Conservation (phyloP, 192 early-diverging fungal genomes). For the Coemansia sp. region DNA sequence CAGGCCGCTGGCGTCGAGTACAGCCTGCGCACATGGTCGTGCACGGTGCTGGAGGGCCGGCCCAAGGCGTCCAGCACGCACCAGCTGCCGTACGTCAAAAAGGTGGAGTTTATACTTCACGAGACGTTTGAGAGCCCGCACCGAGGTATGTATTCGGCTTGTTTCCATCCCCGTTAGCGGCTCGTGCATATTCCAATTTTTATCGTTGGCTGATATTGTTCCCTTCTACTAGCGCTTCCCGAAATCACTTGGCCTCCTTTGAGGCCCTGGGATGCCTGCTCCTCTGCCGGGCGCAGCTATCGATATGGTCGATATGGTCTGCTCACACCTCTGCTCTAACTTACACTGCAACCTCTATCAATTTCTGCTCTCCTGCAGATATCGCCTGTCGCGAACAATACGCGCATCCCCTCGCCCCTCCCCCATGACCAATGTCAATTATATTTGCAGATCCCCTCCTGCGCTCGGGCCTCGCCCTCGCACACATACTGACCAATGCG, state of each 20-base stretch:
- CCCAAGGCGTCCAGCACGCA: conserved; percentile 12
- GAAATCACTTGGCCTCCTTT: neutral
- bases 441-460: neutral
- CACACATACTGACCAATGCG: neutral
- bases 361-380: neutral
- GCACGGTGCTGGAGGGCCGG: conserved; percentile 45
- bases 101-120: conserved; percentile 55
- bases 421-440: conserved; percentile 3
- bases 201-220: neutral
- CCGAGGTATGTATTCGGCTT: conserved; percentile 35
- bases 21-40: conserved; percentile 46
- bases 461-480: neutral
- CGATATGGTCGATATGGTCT: neutral
- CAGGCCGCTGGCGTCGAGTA: conserved; percentile 39
- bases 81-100: conserved; percentile 45
- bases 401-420: neutral
- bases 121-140: conserved; percentile 43
- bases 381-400: neutral
- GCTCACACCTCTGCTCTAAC: neutral
- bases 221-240: neutral
- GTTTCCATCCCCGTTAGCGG: neutral
- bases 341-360: neutral
- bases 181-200: neutral
- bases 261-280: neutral
- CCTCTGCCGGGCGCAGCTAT: neutral